Evolutionary conservation across 2,329 filamentous ascomycete genomes (phyloP).

Genomic region (Hypoxylon sp.): DNA sequence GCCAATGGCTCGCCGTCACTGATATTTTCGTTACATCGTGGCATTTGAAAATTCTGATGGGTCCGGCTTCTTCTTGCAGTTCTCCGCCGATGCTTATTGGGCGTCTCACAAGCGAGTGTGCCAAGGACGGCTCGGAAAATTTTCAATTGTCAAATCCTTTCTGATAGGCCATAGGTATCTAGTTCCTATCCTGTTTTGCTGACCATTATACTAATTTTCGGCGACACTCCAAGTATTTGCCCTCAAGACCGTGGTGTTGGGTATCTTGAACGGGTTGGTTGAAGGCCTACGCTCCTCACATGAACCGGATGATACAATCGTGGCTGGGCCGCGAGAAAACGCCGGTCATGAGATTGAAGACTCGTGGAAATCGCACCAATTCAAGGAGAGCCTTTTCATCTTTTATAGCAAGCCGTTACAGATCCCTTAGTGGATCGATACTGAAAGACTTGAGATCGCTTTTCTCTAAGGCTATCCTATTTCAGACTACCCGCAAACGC

Average conservation of each 20-base stretch:
- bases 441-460: conserved; percentile 2
- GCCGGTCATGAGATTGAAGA: conserved; percentile 2
- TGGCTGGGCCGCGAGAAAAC: conserved; percentile 14
- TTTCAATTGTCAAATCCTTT: conserved; percentile 12
- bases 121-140: conserved; percentile 33
- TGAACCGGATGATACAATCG: conserved; percentile 6
- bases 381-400: neutral
- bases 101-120: conserved; percentile 16
- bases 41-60: conserved; percentile 31
- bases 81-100: conserved; percentile 30
- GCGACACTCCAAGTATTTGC: conserved; percentile 17
- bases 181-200: conserved; percentile 25
- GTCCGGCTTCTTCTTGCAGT: conserved; percentile 24
- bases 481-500: conserved; percentile 1
- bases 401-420: neutral
- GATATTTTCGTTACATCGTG: conserved; percentile 42
- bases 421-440: conserved; percentile 1
- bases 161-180: conserved; percentile 34
- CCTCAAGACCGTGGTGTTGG: conserved; percentile 5
- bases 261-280: conserved; percentile 1
- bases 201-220: conserved; percentile 26
- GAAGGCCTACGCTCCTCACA: conserved; percentile 15
- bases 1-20: conserved; percentile 33
- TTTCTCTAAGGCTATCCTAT: neutral
- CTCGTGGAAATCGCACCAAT: conserved; percentile 4